Evolutionary conservation across 306 rosid species (phyloP).

Genomic region (Arachis stenosperma): DNA sequence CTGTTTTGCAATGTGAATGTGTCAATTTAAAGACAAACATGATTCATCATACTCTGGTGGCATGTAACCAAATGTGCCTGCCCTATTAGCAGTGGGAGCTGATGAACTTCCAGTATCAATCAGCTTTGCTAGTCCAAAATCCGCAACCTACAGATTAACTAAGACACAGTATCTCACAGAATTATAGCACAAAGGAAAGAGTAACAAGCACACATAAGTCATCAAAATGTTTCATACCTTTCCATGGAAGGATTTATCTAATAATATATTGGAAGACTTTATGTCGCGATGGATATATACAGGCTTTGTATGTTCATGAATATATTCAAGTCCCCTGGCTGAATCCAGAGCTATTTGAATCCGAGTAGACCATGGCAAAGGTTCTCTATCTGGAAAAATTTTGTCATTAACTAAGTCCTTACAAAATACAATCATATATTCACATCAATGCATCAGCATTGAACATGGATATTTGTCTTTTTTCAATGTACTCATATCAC

Average conservation of each 20-base stretch:
- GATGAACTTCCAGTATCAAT: slow-evolving; percentile 74
- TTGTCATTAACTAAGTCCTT: slow-evolving; percentile 6
- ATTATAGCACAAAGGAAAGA: background rate
- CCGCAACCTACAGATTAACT: slow-evolving; percentile 72
- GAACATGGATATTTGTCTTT: slow-evolving; percentile 14
- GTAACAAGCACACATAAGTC: background rate
- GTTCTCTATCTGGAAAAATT: slow-evolving; percentile 57
- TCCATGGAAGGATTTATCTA: slow-evolving; percentile 70
- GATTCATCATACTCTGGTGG: slow-evolving; percentile 82
- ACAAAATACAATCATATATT: background rate
- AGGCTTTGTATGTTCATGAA: slow-evolving; percentile 89
- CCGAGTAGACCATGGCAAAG: slow-evolving; percentile 78
- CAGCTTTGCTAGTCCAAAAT: slow-evolving; percentile 84
- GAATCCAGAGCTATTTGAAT: slow-evolving; percentile 93
- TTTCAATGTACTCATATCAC: slow-evolving; percentile 83
- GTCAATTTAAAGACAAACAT: background rate
- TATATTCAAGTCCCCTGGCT: slow-evolving; percentile 91
- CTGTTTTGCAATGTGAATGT: background rate
- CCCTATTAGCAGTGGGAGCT: slow-evolving; percentile 58
- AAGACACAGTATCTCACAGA: background rate
- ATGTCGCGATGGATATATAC: slow-evolving; percentile 92
- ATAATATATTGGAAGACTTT: slow-evolving; percentile 83
- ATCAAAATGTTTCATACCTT: slow-evolving; percentile 57
- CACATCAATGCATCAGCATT: slow-evolving; percentile 20
- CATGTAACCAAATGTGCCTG: slow-evolving; percentile 97